Evolutionary conservation across 2,329 filamentous ascomycete genomes (phyloP), one percentile per base, ranked within the genome.

Genomic region (Helicocarpus griseus): DNA sequence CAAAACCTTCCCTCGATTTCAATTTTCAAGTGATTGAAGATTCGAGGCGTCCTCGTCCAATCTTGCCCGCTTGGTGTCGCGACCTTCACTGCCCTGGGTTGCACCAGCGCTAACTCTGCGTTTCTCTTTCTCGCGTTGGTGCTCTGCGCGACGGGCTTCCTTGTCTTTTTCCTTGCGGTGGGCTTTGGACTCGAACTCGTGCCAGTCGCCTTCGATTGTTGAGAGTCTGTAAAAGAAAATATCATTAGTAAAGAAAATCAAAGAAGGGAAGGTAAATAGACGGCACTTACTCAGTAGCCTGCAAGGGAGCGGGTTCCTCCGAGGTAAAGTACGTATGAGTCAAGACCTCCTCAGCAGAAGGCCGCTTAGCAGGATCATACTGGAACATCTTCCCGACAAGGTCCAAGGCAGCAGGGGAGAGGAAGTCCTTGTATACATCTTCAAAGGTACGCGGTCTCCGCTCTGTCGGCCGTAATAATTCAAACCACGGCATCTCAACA

Each of bases 111-210:
- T 68, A 9, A 67, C 69, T 58, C 73, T 76, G 47, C 74, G 69
- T 56, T 76, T 77, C 57, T 77, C 76, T 57, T 71, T 72, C 52
- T 75, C 71, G 56, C 71, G 71, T 29, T 50, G 48, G 44, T 50
- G 64, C 53, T 73, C 71, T 51, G 63, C 70, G 43, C 72, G 69
- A 49, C 77, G 68, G 17, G 73, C 74, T 60, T 82, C 80, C 56
- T 77, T 76, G 54, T 84, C 80, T 52, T 89, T 91, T 67, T 96
- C 90, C 60, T 93, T 93, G 29, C 93, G 79, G 24, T 95, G 76
- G 14, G 89, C 90, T 72, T 98, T 98, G 51, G 89, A 95, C 72
- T 98, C 93, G 62, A 97, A 95, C 66, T 98, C 93, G 65, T 98
- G 93, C 93, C 93, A 98, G 61, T 98, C 93, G 21, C 93, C 93